Conservation (phyloP, 768 basidiomycete genomes). For the Kwoniella dejecticola region DNA sequence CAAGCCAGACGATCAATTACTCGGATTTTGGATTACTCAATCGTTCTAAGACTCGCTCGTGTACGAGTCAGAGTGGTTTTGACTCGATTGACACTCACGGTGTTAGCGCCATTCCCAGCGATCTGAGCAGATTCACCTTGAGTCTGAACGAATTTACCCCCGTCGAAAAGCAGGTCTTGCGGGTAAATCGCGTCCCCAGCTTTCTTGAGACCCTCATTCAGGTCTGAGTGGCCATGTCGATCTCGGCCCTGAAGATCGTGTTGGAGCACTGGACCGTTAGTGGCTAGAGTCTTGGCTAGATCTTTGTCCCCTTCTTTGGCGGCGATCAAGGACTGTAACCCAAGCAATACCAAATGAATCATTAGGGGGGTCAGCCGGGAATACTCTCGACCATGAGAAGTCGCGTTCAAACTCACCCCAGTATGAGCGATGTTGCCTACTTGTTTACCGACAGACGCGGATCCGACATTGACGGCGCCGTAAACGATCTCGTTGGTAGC, state of each 20-base stretch:
- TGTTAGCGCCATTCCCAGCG: conserved; percentile 12
- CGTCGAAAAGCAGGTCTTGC: not conserved
- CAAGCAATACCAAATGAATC: too few species aligned
- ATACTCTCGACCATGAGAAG: too few species aligned
- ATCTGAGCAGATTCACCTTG: conserved; percentile 15
- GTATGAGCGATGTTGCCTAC: conserved; percentile 8
- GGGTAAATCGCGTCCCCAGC: conserved; percentile 8
- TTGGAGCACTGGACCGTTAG: conserved; percentile 13
- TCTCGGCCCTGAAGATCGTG: conserved; percentile 20
- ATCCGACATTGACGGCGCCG: conserved; percentile 10
- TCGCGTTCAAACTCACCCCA: conserved; percentile 11
- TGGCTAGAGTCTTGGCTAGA: conserved; percentile 13
- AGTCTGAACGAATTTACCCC: conserved; percentile 12
- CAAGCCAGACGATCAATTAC: not conserved
- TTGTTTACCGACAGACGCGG: conserved; percentile 16
- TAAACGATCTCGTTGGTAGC: conserved; percentile 20
- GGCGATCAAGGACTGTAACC: conserved; percentile 13
- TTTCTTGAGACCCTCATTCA: conserved; percentile 14
- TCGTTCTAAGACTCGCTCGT: too few species aligned
- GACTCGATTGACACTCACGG: conserved; percentile 16
- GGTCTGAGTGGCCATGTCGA: conserved; percentile 19
- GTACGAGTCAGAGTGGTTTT: too few species aligned
- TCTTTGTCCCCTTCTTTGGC: conserved; percentile 18
- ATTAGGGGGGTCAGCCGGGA: too few species aligned
- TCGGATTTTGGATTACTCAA: too few species aligned